Evolutionary conservation across 1,284 basidiomycete species (phyloP).

Genomic region (Rhodotorula sp.): DNA sequence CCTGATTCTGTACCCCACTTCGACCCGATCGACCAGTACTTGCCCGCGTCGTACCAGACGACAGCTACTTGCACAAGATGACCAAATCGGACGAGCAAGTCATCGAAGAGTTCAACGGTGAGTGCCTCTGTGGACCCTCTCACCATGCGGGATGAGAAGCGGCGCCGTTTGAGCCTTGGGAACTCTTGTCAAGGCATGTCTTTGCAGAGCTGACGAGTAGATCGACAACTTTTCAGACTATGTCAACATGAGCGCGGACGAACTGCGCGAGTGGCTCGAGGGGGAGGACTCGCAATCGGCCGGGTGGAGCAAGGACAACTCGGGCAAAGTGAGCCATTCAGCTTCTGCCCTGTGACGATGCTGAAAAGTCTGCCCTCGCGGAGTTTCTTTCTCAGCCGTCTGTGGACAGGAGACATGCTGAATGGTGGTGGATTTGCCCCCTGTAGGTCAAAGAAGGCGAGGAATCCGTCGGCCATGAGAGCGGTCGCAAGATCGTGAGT

Average conservation of each 20-base stretch:
- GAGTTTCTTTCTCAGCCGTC: no score
- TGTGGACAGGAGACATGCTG: no score
- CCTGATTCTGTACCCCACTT: background rate
- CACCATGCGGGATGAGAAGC: no score
- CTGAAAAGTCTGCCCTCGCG: no score
- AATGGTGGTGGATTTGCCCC: background rate
- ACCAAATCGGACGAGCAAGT: constrained; percentile 33
- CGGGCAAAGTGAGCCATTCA: constrained; percentile 5
- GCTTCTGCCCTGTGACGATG: no score
- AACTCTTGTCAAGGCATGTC: background rate
- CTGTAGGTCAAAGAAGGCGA: constrained; percentile 12
- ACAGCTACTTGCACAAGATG: background rate
- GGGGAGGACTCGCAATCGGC: constrained; percentile 40
- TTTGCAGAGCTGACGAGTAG: background rate
- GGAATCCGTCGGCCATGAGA: constrained; percentile 46
- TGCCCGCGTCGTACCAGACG: no score
- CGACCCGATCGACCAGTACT: background rate
- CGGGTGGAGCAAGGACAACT: constrained; percentile 41
- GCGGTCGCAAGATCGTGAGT: constrained; percentile 30
- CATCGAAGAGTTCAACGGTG: constrained; percentile 31
- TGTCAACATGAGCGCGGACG: constrained; percentile 49
- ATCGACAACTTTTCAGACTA: constrained; percentile 14
- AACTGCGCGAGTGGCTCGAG: constrained; percentile 48
- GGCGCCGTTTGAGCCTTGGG: no score
- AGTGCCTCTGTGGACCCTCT: background rate